Evolutionary conservation across 2,329 filamentous ascomycete species (phyloP), one percentile per base, ranked within the genome.

Genomic region (Diaporthe sp.): DNA sequence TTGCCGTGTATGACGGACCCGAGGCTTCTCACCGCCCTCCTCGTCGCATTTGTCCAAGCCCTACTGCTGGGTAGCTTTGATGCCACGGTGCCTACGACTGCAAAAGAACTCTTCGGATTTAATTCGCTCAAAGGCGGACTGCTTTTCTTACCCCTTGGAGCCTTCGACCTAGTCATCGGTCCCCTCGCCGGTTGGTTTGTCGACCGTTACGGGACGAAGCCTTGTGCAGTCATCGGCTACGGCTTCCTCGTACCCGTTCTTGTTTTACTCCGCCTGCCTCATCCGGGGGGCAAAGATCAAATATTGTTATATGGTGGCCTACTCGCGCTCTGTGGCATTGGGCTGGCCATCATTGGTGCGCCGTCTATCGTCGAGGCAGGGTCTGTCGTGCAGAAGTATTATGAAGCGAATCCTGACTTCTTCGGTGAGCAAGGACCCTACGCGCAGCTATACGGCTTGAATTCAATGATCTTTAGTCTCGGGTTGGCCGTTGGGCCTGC

Each of bases 371-470:
- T 92, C 25, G 91, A 92, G 80, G 86, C 89, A 1, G 89, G 89
- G 7, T 83, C 84, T 15, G 85, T 92, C 0, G 86, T 92, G 1
- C 87, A 90, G 77, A 86, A 85, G 57, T 92, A 90, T 78, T 86
- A 90, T 76, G 84, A 87, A 61, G 87, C 87, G 1, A 92, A 92
- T 74, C 85, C 85, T 1, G 86, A 86, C 0, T 84, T 90, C 70
- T 92, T 92, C 77, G 89, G 90, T 0, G 82, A 84, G 1, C 84
- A 88, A 6, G 89, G 89, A 0, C 91, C 91, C 0, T 92, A 92
- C 79, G 91, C 91, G 2, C 92, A 93, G 81, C 84, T 93, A 0
- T 94, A 93, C 80, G 91, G 90, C 3, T 84, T 93, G 75, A 92
- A 90, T 78, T 90, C 88, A n/a, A 88, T 93, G 85, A 86, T 91